Evolutionary conservation across 2,329 filamentous ascomycete species (phyloP), one percentile per base, ranked within the genome.

Genomic region (Tympanopsis confertula): DNA sequence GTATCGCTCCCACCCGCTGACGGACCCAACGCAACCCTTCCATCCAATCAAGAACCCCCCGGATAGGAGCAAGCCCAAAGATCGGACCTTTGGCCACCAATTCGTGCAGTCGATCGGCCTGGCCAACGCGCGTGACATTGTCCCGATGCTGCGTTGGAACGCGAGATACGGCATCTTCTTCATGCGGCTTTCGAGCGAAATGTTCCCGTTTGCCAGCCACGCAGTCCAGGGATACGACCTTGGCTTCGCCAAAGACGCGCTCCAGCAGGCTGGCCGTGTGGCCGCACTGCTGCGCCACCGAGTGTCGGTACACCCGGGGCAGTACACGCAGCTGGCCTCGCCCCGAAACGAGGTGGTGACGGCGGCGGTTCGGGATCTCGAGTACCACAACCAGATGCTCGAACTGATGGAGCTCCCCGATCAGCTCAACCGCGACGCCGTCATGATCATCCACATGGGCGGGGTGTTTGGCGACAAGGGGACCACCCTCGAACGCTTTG

Each of bases 131-230:
- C 70, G 74, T 29, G 89, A 96, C 48, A 75, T 95, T 22, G 62
- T 71, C 41, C 94, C 93, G 57, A 86, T 95, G 75, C 52, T 95
- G 7, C 72, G 77, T 2, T 96, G 89, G 89, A 95, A 96, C 51
- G 81, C 93, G 45, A 83, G 77, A 47, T 95, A 89, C 45, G 80
- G 82, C 28, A 96, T 96, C 59, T 88, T 78, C 47, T 95, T 96
- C 55, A 76, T 96, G 74, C 76, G 89, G 1, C 66, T 96, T 15
- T 94, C 86, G 47, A 94, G 86, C 39, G 89, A 95, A 48, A 95
- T 95, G 84, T 96, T 96, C 45, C 89, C 89, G 0, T 95, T 95
- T 55, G 89, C 89, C 2, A 93, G 85, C 45, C 89, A 96, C 50
- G 71, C 74, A 18, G 82, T 86, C 43, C 82, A 94, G 45, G 89